Base-by-base conservation (phyloP, 2,329 filamentous ascomycete species). In the Epichloe elymi region DNA sequence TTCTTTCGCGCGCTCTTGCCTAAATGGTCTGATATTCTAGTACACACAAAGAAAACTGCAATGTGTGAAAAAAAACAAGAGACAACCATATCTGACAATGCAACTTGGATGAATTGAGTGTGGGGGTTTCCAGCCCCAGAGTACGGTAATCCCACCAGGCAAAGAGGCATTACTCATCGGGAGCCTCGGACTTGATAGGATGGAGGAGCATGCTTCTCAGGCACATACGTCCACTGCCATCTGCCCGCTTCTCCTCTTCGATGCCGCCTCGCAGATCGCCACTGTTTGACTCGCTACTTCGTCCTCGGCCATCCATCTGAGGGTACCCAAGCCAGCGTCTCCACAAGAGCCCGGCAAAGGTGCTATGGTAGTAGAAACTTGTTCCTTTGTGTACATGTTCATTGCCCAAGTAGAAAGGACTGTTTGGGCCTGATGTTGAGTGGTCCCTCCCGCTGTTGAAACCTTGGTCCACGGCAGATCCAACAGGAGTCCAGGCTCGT, bases 381-480 rank as follows among this genome's bases (percentile, higher is more conserved):
- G 83, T 83, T 14, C 88, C 86, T 59, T 80, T 79, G 70, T 91
- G 88, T 65, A 90, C 90, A 65, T 88, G 86, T 67, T 94, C 88
- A 49, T 88, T 82, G 56, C 78, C 75, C 19, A 75, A 60, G 51
- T 83, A 80, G 58, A 85, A 88, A 6, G 86, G 76, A 39, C 80
- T 83, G 37, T 84, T 81, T 33, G 73, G 70, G 1, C 84, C 79
- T 7, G 82, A 78, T 0, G 81, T 76, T 1, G 78, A 81, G 55
- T 81, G 80, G 58, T 84, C 79, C n/a, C 76, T 71, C 23, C 85
- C 84, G 30, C 79, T 82, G 61, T 95, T 94, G 73, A 94, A 91
- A 8, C 86, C 79, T n/a, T 73, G 73, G 56, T 89, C 85, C 3
- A 86, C 74, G 54, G 85, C 83, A 36, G 58, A 59, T 14, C 74